Conservation (phyloP, 2,329 filamentous ascomycete genomes). For the Xylariaceae sp. region DNA sequence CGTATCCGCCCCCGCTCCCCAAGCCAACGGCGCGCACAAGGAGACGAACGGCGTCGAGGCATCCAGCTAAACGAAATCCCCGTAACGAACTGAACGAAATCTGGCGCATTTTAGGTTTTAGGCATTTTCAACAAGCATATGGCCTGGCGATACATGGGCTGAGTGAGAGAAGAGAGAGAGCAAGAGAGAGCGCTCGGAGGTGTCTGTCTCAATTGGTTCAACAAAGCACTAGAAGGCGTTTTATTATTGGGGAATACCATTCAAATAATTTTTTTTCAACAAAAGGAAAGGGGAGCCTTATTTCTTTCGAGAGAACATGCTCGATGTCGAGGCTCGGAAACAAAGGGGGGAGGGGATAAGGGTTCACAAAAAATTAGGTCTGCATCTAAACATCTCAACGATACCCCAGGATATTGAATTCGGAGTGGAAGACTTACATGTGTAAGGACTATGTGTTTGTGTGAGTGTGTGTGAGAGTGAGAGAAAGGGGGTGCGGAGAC, state of each 20-base stretch:
- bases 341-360: slow-evolving; percentile 19
- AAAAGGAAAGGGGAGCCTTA: slow-evolving; percentile 20
- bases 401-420: slow-evolving; percentile 34
- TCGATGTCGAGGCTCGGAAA: slow-evolving; percentile 21
- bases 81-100: slow-evolving; percentile 20
- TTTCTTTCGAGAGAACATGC: slow-evolving; percentile 25
- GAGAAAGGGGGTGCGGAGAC: slow-evolving; percentile 1
- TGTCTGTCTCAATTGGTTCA: slow-evolving; percentile 27
- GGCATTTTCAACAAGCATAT: slow-evolving; percentile 33
- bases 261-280: slow-evolving; percentile 29
- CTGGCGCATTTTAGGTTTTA: slow-evolving; percentile 32
- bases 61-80: slow-evolving; percentile 19
- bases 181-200: neutral
- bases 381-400: slow-evolving; percentile 38
- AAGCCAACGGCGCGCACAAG: slow-evolving; percentile 27
- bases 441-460: neutral
- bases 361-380: slow-evolving; percentile 22
- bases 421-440: slow-evolving; percentile 8
- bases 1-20: slow-evolving; percentile 10
- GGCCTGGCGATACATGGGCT: slow-evolving; percentile 4
- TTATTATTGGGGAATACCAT: slow-evolving; percentile 8
- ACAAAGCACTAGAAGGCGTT: slow-evolving; percentile 34
- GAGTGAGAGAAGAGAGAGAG: no score
- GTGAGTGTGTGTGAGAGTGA: neutral
- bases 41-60: slow-evolving; percentile 24